Base-by-base conservation (phyloP, 202 grass and related monocot species). In the Setaria italica region DNA sequence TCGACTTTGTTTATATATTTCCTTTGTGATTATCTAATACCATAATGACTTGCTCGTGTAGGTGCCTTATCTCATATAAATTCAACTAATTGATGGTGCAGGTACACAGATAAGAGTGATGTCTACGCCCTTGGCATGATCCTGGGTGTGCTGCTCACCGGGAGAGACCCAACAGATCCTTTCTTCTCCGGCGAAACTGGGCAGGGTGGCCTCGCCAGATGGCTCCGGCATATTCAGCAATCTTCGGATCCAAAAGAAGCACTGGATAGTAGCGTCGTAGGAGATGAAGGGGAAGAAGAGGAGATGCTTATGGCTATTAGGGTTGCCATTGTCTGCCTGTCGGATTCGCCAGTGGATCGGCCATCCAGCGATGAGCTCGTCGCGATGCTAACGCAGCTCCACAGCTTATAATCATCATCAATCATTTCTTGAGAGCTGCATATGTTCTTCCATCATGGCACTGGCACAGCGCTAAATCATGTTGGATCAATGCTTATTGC, bases 81-180 rank as follows among this genome's bases (percentile, higher is more conserved):
- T 59, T 80, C 21, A 49, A 56, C 75, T 67, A 45, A 53, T 77
- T 50, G 5, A 42, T 87, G 55, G 58, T 62, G 35, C 85, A 99
- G 97, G 62, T 99, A 97, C 80, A 99, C 97, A 25, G 97, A 99
- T 69, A 99, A 99, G 92, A 97, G 94, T 56, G 97, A 99, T 80
- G 79, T 99, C 1, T 99, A 97, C 49, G 89, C 90, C 72, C 95
- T 99, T 42, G 97, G 97, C 59, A 82, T 99, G 86, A 89, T 97
- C n/a, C 90, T 99, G 7, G 93, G 82, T 0, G 70, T 99, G 54
- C 54, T 99, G 45, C 83, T 99, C 56, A 92, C 92, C 4, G 94
- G 97, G 62, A 95, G 84, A 82, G 94, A 99, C 76, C 97, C 92
- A 33, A 45, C 86, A 9, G 90, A 99, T 73, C 71, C 79, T 29